Evolutionary conservation across 1,139 yeast species (phyloP).

Genomic region (Blastobotrys capitulatus): DNA sequence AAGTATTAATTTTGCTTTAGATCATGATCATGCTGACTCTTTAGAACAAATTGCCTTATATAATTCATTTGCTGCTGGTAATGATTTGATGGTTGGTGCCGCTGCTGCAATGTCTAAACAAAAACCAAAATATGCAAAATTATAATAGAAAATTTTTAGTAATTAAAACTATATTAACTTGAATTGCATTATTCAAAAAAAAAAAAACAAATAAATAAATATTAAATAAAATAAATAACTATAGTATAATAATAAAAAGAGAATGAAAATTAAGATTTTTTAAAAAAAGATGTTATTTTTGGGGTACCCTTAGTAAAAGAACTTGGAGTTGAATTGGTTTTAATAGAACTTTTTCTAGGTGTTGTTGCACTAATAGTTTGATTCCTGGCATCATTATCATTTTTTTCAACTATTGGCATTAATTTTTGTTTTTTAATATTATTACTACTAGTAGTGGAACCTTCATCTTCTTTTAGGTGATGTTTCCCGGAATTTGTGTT

Average conservation of each 20-base stretch:
- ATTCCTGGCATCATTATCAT: too few species aligned
- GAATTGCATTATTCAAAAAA: too few species aligned
- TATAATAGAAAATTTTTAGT: too few species aligned
- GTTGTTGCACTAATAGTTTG: background rate
- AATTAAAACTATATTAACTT: too few species aligned
- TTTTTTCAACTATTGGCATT: too few species aligned
- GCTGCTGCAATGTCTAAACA: conserved; percentile 28
- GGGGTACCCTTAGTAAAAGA: too few species aligned
- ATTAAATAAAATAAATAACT: too few species aligned
- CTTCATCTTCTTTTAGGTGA: too few species aligned
- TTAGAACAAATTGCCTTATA: conserved; percentile 48
- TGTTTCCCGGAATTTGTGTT: too few species aligned
- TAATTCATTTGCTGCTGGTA: conserved; percentile 44
- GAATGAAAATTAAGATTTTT: background rate
- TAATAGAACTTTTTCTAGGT: background rate
- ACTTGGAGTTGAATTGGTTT: too few species aligned
- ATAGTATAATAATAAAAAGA: background rate
- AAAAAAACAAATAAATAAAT: background rate
- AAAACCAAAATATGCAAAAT: conserved; percentile 29
- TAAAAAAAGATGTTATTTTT: conserved; percentile 13
- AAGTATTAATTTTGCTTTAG: conserved; percentile 48
- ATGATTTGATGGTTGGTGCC: conserved; percentile 31
- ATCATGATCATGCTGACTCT: conserved; percentile 44
- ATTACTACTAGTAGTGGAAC: too few species aligned
- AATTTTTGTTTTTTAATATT: background rate